phyloP scores from a whole-genome alignment of 208 protist genomes.

The Lotmaria passim region DNA sequence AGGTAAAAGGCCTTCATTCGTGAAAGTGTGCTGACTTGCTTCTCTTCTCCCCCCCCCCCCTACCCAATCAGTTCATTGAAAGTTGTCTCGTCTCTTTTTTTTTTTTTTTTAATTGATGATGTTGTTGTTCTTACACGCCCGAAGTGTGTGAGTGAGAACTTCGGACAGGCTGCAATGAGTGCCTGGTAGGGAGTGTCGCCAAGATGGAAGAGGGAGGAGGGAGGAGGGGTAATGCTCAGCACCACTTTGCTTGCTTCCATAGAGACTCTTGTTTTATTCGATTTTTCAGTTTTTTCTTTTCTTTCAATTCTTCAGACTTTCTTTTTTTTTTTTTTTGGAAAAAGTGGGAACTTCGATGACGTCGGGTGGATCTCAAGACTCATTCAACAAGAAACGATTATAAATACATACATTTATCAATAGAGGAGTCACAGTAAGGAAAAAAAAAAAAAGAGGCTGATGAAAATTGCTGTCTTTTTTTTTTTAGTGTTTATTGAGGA shows the following conservation, averaged over 20 bases:
- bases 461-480: too few species aligned
- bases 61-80: background rate
- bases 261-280: conserved; percentile 14
- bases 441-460: background rate
- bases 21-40: too few species aligned
- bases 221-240: background rate
- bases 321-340: conserved; percentile 16
- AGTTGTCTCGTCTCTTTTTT: too few species aligned
- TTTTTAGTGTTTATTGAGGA: too few species aligned
- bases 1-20: background rate
- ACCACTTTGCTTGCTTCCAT: conserved; percentile 8
- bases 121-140: too few species aligned
- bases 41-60: background rate
- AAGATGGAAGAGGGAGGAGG: too few species aligned
- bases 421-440: background rate
- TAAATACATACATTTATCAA: conserved; percentile 2
- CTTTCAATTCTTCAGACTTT: conserved; percentile 11
- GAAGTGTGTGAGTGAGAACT: too few species aligned
- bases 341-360: conserved; percentile 13
- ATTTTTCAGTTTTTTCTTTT: conserved; percentile 24
- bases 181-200: too few species aligned
- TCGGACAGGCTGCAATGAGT: too few species aligned
- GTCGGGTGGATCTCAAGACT: background rate
- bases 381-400: too few species aligned
- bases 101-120: too few species aligned